Evolutionary conservation across 2,329 filamentous ascomycete species (phyloP).

Genomic region (Cercospora berteroae): DNA sequence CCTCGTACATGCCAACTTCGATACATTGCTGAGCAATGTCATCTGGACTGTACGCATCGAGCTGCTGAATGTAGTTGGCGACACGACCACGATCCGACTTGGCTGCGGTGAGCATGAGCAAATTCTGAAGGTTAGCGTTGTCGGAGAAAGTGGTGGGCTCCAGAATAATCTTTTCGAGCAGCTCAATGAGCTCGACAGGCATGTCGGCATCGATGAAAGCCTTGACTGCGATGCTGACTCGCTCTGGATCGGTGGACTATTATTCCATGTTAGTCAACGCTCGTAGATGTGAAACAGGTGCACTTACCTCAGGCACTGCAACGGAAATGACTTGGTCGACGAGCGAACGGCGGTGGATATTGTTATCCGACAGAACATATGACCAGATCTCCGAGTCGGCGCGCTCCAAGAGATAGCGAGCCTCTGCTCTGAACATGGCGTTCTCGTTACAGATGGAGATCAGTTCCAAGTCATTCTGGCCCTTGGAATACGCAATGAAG

Average conservation of each 20-base stretch:
- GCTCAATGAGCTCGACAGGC: slow-evolving; percentile 90
- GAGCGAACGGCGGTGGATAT: slow-evolving; percentile 87
- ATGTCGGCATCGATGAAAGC: slow-evolving; percentile 89
- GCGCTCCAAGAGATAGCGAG: slow-evolving; percentile 87
- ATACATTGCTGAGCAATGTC: slow-evolving; percentile 93
- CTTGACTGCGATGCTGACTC: slow-evolving; percentile 91
- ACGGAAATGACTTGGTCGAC: slow-evolving; percentile 96
- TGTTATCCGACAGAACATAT: slow-evolving; percentile 93
- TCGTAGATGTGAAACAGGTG: not conserved
- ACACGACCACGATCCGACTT: slow-evolving; percentile 94
- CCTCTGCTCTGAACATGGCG: slow-evolving; percentile 99
- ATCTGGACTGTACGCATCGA: slow-evolving; percentile 84
- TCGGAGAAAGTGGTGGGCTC: slow-evolving; percentile 99
- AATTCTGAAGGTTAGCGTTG: slow-evolving; percentile 92
- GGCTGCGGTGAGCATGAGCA: slow-evolving; percentile 92
- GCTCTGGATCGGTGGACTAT: slow-evolving; percentile 86
- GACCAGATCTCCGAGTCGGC: slow-evolving; percentile 88
- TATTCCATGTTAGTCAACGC: slow-evolving; percentile 44
- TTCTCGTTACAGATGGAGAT: slow-evolving; percentile 99
- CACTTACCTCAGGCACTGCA: slow-evolving; percentile 58
- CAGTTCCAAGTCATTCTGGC: slow-evolving; percentile 93
- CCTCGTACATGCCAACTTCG: slow-evolving; percentile 90
- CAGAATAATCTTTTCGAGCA: slow-evolving; percentile 98
- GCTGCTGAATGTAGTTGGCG: slow-evolving; percentile 92
- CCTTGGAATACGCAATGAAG: slow-evolving; percentile 93